Conservation (phyloP, 305 asterid species). For the Stenogyne calaminthoides region DNA sequence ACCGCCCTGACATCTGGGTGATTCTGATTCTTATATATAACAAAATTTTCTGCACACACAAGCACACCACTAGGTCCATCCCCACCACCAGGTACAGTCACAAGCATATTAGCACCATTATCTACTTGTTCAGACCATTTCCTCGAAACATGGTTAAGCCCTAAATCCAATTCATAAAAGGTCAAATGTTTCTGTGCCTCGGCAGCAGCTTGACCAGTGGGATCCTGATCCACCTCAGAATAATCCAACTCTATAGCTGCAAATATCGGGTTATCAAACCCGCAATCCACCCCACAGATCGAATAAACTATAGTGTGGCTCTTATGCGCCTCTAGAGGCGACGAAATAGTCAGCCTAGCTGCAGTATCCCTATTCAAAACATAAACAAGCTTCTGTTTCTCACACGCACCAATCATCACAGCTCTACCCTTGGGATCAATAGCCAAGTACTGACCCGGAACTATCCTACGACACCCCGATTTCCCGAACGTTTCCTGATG, state of each 20-base stretch:
- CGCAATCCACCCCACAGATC: conserved; percentile 93
- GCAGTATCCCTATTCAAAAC: conserved; percentile 96
- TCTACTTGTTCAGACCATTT: conserved; percentile 98
- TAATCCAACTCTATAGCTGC: conserved; percentile 98
- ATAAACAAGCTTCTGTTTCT: conserved; percentile 97
- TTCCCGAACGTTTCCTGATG: conserved; percentile 99
- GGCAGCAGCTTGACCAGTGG: conserved; percentile 89
- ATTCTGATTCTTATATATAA: conserved; percentile 94
- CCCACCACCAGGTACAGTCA: conserved; percentile 99
- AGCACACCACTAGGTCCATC: conserved; percentile 99
- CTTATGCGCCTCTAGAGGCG: conserved; percentile 98
- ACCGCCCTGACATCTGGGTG: conserved; percentile 94
- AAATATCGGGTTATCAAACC: conserved; percentile 93
- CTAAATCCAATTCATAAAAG: conserved; percentile 90
- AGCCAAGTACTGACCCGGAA: conserved; percentile 94
- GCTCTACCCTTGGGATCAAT: conserved; percentile 99
- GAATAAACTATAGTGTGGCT: conserved; percentile 81
- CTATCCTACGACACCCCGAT: conserved; percentile 93
- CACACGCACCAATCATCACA: conserved; percentile 96
- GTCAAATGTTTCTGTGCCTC: conserved; percentile 95
- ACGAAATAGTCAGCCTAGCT: conserved; percentile 91
- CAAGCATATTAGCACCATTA: conserved; percentile 95
- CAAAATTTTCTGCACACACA: conserved; percentile 96
- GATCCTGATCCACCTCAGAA: conserved; percentile 95
- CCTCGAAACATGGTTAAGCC: conserved; percentile 96